A percentile compares a stretch with the other conserved stretches of the same genome.
These are phyloP conservation scores for Lactifluus hygrophoroides DNA, from an alignment of 768 basidiomycete species.

Conservation along the genomic window DNA sequence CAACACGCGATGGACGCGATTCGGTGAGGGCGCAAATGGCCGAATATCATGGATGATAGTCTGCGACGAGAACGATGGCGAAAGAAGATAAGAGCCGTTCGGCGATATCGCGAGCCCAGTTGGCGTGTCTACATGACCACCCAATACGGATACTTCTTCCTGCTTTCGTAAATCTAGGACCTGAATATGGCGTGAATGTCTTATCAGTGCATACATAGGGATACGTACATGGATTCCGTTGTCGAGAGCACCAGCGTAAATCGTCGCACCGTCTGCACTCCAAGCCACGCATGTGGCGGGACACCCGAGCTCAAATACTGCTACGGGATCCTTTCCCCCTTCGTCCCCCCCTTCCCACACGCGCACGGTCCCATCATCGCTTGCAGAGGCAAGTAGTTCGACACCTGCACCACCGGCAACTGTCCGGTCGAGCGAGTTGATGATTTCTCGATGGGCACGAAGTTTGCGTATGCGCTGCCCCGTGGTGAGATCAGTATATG, in stretches of 20 bases:
- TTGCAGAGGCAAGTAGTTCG: conserved; percentile 80
- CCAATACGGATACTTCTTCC: conserved; percentile 68
- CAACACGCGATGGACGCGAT: conserved; percentile 68
- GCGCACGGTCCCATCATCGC: conserved; percentile 87
- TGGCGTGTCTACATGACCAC: conserved; percentile 87
- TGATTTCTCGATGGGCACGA: conserved; percentile 83
- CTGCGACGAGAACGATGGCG: conserved; percentile 85
- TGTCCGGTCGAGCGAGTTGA: conserved; percentile 84
- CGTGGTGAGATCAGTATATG: conserved; percentile 69
- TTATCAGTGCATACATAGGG: neutral
- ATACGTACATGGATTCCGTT: conserved; percentile 87
- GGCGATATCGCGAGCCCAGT: conserved; percentile 91
- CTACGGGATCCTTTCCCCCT: conserved; percentile 60
- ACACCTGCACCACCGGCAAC: conserved; percentile 75
- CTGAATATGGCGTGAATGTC: conserved; percentile 30
- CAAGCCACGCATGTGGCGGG: conserved; percentile 90
- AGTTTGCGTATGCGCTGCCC: conserved; percentile 77
- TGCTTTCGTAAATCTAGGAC: conserved; percentile 86
- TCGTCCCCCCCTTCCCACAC: conserved; percentile 88
- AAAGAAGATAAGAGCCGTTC: conserved; percentile 77
- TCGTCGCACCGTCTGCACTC: conserved; percentile 82
- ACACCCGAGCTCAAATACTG: conserved; percentile 76
- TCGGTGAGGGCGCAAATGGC: conserved; percentile 83
- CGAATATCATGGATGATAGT: conserved; percentile 87
- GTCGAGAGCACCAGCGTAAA: conserved; percentile 90